A percentile compares a stretch with the other conserved stretches of the same genome.
Evolutionary conservation across 768 basidiomycete genomes (phyloP).

Genomic region (Amanita subjunquillea): DNA sequence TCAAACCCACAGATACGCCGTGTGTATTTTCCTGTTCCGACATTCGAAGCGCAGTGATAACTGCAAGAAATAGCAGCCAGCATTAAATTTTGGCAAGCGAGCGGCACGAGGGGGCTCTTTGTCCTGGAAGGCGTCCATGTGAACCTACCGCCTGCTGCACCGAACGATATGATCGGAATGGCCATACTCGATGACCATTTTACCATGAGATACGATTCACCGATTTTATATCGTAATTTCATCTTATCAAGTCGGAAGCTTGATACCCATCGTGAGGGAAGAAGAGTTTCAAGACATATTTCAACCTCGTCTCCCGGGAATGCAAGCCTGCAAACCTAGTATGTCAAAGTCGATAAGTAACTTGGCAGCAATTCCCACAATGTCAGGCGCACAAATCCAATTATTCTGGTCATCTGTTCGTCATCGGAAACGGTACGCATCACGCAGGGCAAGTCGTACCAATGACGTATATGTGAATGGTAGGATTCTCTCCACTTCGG

Average conservation of each 20-base stretch:
- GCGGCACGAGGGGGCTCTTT: constrained; percentile 32
- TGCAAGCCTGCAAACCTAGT: constrained; percentile 29
- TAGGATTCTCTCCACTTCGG: no score
- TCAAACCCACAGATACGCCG: constrained; percentile 12
- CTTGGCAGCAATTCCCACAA: constrained; percentile 26
- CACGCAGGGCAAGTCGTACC: background rate
- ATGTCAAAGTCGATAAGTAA: constrained; percentile 27
- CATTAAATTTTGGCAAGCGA: constrained; percentile 32
- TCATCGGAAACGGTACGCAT: background rate
- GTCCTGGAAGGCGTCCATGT: constrained; percentile 37
- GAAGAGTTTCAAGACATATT: constrained; percentile 2
- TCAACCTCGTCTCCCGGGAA: background rate
- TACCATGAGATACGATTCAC: constrained; percentile 41
- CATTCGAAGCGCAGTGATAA: constrained; percentile 27
- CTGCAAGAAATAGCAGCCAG: constrained; percentile 27
- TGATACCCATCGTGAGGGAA: constrained; percentile 24
- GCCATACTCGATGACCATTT: constrained; percentile 32
- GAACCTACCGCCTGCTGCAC: constrained; percentile 37
- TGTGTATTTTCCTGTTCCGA: constrained; percentile 21
- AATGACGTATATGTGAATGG: background rate
- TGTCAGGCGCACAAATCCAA: constrained; percentile 31
- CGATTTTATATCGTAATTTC: constrained; percentile 19
- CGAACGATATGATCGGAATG: constrained; percentile 36
- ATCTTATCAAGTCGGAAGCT: background rate
- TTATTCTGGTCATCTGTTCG: constrained; percentile 5